These are phyloP conservation scores for Phytophthora brassicae DNA, from an alignment of 352 stramenopile genomes.

Conservation along the genomic window DNA sequence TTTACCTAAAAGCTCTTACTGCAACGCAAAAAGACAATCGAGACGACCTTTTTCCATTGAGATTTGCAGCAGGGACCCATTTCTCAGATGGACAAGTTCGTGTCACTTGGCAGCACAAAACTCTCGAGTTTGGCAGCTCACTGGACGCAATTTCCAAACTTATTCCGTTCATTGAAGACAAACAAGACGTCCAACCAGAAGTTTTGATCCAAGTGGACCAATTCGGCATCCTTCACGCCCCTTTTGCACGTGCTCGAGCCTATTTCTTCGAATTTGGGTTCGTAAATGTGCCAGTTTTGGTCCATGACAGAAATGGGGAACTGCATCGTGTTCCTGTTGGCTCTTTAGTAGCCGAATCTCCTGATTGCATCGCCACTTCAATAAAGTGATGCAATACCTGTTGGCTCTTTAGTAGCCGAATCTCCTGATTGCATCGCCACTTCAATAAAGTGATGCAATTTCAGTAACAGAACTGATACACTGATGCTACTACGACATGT, in stretches of 20 bases:
- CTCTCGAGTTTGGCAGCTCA: slow-evolving; percentile 65
- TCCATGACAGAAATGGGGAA: slow-evolving; percentile 36
- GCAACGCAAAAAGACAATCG: slow-evolving; percentile 42
- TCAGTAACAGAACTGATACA: neutral
- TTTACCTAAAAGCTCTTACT: slow-evolving; percentile 41
- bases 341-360: slow-evolving; percentile 49
- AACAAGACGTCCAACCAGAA: slow-evolving; percentile 31
- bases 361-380: slow-evolving; percentile 50
- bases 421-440: slow-evolving; percentile 56
- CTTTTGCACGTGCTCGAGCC: slow-evolving; percentile 77
- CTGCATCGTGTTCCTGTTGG: slow-evolving; percentile 42
- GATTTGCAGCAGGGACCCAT: slow-evolving; percentile 73
- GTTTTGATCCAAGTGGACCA: slow-evolving; percentile 86
- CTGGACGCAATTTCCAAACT: slow-evolving; percentile 64
- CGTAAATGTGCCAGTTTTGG: slow-evolving; percentile 37
- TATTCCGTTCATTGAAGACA: slow-evolving; percentile 57
- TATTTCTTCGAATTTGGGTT: slow-evolving; percentile 86
- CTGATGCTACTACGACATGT: too few relatives aligned
- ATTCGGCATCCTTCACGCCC: slow-evolving; percentile 86
- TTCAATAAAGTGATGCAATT: slow-evolving; percentile 21
- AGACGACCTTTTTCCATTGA: slow-evolving; percentile 77
- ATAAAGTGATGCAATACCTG: slow-evolving; percentile 24
- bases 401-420: slow-evolving; percentile 48
- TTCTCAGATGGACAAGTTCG: slow-evolving; percentile 69
- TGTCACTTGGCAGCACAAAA: slow-evolving; percentile 61